Percentiles rank a stretch among this genome's conserved stretches.
These are phyloP conservation scores for Vigna radiata DNA, from an alignment of 306 rosid genomes.

Conservation along the genomic window DNA sequence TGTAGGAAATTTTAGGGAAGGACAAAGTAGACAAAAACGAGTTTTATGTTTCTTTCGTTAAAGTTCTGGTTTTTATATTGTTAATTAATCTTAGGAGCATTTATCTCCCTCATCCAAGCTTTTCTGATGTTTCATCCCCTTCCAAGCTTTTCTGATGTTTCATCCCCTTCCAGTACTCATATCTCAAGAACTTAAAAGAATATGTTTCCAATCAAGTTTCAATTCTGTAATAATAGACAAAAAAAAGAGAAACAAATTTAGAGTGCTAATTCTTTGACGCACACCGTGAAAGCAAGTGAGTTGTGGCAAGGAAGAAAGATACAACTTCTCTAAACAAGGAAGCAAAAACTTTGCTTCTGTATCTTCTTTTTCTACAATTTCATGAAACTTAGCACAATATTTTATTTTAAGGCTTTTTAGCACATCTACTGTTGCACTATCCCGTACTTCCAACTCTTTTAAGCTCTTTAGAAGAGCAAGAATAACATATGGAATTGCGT, in stretches of 20 bases:
- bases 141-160: conserved; percentile 30
- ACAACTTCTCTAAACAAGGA: not conserved
- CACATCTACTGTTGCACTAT: not conserved
- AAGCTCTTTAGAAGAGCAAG: not conserved
- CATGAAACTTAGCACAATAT: not conserved
- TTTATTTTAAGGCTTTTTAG: not conserved
- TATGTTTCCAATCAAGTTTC: not conserved
- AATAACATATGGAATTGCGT: not conserved
- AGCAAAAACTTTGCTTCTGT: not conserved
- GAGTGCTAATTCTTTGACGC: not conserved
- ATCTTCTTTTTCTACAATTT: not conserved
- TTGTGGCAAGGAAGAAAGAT: not conserved
- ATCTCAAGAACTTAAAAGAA: not conserved
- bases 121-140: too few species aligned
- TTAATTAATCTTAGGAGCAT: conserved; percentile 15
- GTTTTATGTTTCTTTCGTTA: too few species aligned
- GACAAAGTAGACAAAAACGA: too few species aligned
- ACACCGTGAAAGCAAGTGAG: not conserved
- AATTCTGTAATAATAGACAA: not conserved
- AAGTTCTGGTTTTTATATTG: too few species aligned
- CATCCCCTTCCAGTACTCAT: not conserved
- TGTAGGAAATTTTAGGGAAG: too few species aligned
- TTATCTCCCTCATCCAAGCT: conserved; percentile 30
- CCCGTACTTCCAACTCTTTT: not conserved
- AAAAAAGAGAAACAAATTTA: not conserved